These are phyloP conservation scores for Eremomyces bilateralis DNA, from an alignment of 495 filamentous ascomycete genomes.

Conservation along the genomic window DNA sequence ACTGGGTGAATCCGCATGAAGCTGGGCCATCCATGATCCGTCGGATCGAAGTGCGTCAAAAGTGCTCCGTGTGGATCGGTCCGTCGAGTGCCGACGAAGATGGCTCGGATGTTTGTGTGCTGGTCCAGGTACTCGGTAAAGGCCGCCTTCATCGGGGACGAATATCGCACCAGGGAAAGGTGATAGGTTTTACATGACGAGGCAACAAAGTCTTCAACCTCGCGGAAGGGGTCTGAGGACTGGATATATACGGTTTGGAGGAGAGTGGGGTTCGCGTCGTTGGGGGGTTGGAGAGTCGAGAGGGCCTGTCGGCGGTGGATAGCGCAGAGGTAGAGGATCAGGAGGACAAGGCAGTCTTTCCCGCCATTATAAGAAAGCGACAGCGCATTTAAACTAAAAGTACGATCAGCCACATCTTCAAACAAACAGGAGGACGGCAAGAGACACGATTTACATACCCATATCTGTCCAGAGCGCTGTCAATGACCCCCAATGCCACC, in stretches of 20 bases:
- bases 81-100: constrained; percentile 78
- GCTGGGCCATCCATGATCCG: constrained; percentile 73
- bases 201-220: constrained; percentile 68
- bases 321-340: constrained; percentile 68
- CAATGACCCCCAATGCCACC: constrained; percentile 45
- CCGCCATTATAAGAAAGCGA: constrained; percentile 94
- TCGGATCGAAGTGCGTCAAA: constrained; percentile 60
- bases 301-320: constrained; percentile 19
- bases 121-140: constrained; percentile 54
- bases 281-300: constrained; percentile 13
- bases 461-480: constrained; percentile 49
- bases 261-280: too few relatives aligned
- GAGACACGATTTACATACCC: constrained; percentile 34
- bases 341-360: constrained; percentile 87
- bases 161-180: constrained; percentile 55
- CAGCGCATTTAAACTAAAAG: constrained; percentile 34
- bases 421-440: too few relatives aligned
- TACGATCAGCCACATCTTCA: neutral
- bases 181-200: constrained; percentile 41
- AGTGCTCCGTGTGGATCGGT: constrained; percentile 78
- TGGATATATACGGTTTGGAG: constrained; percentile 81
- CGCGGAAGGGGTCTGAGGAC: constrained; percentile 53
- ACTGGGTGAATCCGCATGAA: constrained; percentile 91
- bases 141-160: constrained; percentile 56
- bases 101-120: constrained; percentile 43